Conservation (phyloP, 176 grass and related monocot genomes). For the Olyra latifolia region DNA sequence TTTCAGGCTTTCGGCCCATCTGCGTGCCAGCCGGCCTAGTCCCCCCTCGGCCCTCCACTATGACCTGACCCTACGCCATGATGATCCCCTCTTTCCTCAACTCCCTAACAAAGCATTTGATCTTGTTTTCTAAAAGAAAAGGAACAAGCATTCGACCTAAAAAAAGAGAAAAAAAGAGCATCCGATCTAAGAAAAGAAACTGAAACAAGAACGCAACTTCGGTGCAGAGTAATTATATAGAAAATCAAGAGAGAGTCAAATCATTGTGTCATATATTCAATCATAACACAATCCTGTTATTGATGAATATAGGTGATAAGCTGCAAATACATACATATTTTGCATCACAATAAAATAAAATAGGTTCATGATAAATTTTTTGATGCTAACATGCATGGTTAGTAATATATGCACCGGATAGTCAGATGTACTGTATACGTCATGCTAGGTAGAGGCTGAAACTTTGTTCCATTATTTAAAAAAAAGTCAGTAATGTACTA, state of each 20-base stretch:
- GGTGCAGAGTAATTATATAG: background rate
- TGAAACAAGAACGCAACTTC: background rate
- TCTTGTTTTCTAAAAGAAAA: too few species aligned
- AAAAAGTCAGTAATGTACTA: background rate
- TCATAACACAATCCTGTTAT: too few species aligned
- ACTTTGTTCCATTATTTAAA: too few species aligned
- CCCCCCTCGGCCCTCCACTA: too few species aligned
- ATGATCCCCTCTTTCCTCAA: background rate
- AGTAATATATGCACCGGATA: background rate
- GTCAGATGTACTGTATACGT: too few species aligned
- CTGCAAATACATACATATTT: background rate
- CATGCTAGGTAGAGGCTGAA: too few species aligned
- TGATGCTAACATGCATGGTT: background rate
- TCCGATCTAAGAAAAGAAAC: background rate
- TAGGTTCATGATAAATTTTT: background rate
- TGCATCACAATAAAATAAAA: background rate
- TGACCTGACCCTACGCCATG: background rate
- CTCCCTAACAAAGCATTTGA: background rate
- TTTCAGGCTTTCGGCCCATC: background rate
- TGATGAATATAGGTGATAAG: too few species aligned
- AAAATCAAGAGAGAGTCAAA: too few species aligned
- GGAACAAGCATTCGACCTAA: too few species aligned
- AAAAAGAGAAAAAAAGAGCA: background rate
- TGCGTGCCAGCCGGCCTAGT: background rate
- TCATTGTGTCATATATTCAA: too few species aligned